Percentiles rank a stretch among this genome's conserved stretches.
Conservation (phyloP, 1,139 yeast genomes). For the Yamadazyma aaseri region DNA sequence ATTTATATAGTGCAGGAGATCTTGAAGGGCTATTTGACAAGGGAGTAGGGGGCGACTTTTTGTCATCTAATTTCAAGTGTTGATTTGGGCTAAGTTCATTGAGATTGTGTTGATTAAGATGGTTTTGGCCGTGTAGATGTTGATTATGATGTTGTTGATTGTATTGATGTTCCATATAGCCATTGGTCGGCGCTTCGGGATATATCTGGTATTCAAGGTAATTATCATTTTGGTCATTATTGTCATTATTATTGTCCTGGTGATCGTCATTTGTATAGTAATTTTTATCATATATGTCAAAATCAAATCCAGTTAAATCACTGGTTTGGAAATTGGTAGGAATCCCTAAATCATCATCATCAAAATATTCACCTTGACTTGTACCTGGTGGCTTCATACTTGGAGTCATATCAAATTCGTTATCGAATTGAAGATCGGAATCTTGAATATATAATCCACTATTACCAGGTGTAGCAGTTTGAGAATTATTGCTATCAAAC, state of each 20-base stretch:
- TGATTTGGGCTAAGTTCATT: too few species aligned
- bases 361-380: slow-evolving; percentile 34
- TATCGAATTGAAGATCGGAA: slow-evolving; percentile 15
- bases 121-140: too few species aligned
- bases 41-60: slow-evolving; percentile 7
- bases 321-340: slow-evolving; percentile 10
- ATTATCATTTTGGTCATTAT: slow-evolving; percentile 4
- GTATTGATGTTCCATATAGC: too few species aligned
- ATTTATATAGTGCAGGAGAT: slow-evolving; percentile 15
- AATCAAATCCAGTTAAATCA: slow-evolving; percentile 24
- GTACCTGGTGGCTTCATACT: slow-evolving; percentile 43
- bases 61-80: too few species aligned
- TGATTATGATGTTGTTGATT: too few species aligned
- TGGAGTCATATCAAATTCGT: slow-evolving; percentile 30
- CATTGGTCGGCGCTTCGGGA: too few species aligned
- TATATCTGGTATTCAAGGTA: background rate
- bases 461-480: slow-evolving; percentile 1
- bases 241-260: slow-evolving; percentile 3
- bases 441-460: slow-evolving; percentile 9
- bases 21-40: slow-evolving; percentile 8
- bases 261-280: slow-evolving; percentile 1
- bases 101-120: too few species aligned
- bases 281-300: slow-evolving; percentile 18
- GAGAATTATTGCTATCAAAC: slow-evolving; percentile 6
- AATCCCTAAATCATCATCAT: slow-evolving; percentile 16